Conservation (phyloP, 176 grass and related monocot genomes). For the Zoysia pacifica region DNA sequence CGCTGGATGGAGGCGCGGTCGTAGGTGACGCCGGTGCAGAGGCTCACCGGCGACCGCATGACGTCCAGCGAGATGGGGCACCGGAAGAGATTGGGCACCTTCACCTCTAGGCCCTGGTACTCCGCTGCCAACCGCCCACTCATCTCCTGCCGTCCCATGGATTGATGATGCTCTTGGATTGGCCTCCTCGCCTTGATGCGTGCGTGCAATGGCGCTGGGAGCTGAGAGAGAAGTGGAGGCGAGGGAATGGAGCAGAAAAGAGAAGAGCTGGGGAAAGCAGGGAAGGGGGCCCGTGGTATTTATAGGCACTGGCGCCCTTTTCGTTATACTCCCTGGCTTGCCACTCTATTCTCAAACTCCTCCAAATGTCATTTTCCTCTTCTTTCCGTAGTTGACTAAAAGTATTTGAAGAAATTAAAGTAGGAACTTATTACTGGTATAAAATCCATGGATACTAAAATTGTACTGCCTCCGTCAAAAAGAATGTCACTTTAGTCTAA, state of each 20-base stretch:
- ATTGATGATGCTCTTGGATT: not conserved
- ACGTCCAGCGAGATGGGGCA: slow-evolving; percentile 91
- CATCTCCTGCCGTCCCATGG: slow-evolving; percentile 48
- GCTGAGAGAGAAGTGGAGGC: too few species aligned
- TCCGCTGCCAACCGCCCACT: slow-evolving; percentile 30
- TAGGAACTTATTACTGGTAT: not conserved
- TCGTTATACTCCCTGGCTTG: not conserved
- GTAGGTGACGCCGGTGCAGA: slow-evolving; percentile 91
- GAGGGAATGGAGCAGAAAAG: not conserved
- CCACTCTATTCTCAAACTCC: not conserved
- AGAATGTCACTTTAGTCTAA: too few species aligned
- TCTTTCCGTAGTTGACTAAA: not conserved
- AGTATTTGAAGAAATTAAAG: not conserved
- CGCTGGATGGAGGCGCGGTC: slow-evolving; percentile 77
- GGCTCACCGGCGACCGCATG: slow-evolving; percentile 85
- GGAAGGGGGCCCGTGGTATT: not conserved
- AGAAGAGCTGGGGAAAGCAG: slow-evolving; percentile 21
- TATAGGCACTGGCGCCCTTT: slow-evolving; percentile 30
- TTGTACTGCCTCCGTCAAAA: too few species aligned
- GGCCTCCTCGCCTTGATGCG: not conserved
- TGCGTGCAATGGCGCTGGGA: slow-evolving; percentile 9
- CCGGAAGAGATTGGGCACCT: slow-evolving; percentile 66
- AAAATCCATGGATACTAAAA: not conserved
- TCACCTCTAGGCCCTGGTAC: slow-evolving; percentile 61
- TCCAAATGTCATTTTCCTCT: too few species aligned